Conservation (phyloP, 805 yeast species). For the Tetrapisispora iriomotensis region DNA sequence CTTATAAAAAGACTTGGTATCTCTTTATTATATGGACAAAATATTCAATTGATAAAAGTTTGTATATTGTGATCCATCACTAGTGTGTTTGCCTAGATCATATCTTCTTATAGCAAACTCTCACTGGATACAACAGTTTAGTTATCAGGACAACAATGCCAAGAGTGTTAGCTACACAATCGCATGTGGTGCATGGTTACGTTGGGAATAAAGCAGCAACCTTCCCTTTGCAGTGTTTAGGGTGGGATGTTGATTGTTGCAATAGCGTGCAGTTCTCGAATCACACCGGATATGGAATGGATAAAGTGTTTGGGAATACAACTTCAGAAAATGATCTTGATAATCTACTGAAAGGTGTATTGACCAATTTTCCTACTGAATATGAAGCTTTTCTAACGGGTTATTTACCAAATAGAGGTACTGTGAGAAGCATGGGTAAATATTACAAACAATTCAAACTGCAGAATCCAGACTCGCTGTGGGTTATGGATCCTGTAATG, state of each 20-base stretch:
- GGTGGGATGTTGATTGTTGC: conserved; percentile 89
- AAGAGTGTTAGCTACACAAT: conserved; percentile 36
- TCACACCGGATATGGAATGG: conserved; percentile 69
- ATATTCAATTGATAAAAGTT: no score
- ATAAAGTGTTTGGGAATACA: conserved; percentile 34
- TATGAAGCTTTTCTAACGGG: conserved; percentile 59
- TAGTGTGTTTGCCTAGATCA: no score
- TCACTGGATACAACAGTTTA: no score
- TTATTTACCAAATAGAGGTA: conserved; percentile 49
- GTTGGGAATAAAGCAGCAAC: conserved; percentile 91
- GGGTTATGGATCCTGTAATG: conserved; percentile 71
- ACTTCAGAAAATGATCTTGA: conserved; percentile 34
- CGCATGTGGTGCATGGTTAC: conserved; percentile 92
- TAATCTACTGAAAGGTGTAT: conserved; percentile 33
- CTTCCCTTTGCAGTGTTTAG: conserved; percentile 74
- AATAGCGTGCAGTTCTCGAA: conserved; percentile 85
- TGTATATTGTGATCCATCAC: no score
- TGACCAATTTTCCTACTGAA: conserved; percentile 20
- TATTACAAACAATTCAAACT: conserved; percentile 32
- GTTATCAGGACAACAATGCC: no score
- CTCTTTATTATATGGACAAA: no score
- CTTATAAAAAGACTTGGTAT: no score
- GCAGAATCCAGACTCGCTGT: conserved; percentile 30
- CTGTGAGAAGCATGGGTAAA: conserved; percentile 37
- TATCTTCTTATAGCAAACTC: no score